Percentiles rank a stretch among this genome's conserved stretches.
Evolutionary conservation across 257 asterid species (phyloP).

Genomic region (Plantago elongata): DNA sequence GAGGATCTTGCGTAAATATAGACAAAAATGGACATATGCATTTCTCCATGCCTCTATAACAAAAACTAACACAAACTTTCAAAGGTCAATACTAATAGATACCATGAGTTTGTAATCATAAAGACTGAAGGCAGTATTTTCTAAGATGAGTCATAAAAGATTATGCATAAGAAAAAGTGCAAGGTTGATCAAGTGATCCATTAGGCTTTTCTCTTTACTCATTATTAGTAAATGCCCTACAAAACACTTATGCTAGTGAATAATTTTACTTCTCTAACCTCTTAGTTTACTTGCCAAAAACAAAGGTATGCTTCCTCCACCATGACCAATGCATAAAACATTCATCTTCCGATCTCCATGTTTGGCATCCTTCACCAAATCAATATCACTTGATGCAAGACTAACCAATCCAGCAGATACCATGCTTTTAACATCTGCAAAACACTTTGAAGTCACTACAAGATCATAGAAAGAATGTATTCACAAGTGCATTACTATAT

Average conservation of each 20-base stretch:
- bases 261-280: slow-evolving; percentile 41
- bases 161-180: not conserved
- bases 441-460: slow-evolving; percentile 5
- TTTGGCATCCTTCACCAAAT: slow-evolving; percentile 50
- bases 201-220: not conserved
- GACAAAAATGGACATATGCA: not conserved
- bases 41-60: no score
- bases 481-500: no score
- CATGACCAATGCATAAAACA: slow-evolving; percentile 84
- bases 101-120: no score
- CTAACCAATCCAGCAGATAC: slow-evolving; percentile 70
- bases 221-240: not conserved
- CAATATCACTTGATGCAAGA: slow-evolving; percentile 43
- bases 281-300: slow-evolving; percentile 64
- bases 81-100: no score
- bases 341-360: slow-evolving; percentile 54
- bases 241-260: not conserved
- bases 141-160: no score
- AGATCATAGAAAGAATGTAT: not conserved
- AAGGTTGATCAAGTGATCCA: not conserved
- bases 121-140: no score
- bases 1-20: not conserved
- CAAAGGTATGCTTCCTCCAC: slow-evolving; percentile 93
- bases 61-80: no score
- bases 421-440: slow-evolving; percentile 89